Evolutionary conservation across 2,329 filamentous ascomycete genomes (phyloP), one percentile per base, ranked within the genome.

Genomic region (Dichotomopilus funicola): DNA sequence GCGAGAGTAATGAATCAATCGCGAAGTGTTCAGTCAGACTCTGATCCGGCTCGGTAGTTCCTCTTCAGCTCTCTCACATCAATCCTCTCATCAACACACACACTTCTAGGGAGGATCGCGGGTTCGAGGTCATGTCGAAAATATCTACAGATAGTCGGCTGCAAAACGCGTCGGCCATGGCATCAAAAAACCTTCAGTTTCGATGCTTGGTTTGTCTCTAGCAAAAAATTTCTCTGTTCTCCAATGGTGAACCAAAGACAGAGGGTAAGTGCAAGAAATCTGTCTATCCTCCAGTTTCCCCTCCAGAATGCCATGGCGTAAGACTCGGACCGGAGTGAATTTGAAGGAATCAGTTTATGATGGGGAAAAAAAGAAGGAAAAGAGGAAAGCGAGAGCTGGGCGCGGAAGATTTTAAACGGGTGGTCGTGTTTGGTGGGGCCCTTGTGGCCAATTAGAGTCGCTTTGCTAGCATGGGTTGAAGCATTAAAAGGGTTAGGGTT

Each of bases 281-380:
- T 55, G 64, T 85, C 83, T 87, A 66, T 83, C 83, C 82, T 82
- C 78, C 82, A 79, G 74, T 86, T 87, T 87, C 84, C 84, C 84
- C 82, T 86, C 83, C 78, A 75, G 70, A 67, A 65, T 63, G 64
- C 63, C 74, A 75, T 78, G 75, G 79, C 75, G 73, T 69, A 72
- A 71, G 68, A 74, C 72, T 72, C 74, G 76, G 79, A 74, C 75
- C 78, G 80, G 82, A 86, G 83, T 87, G 83, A 86, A 87, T 87
- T 80, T 78, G 80, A 75, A 78, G 76, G 77, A 78, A 75, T 70
- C 62, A 11, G 63, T 63, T 65, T 65, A 64, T 71, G 67, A 68
- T 70, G 65, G 63, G 66, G 68, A 65, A 60, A 61, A 62, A 66
- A 66, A 63, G 59, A 66, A 62, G 61, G 62, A 54, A 66, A 61